These are phyloP conservation scores for Lachancea sp. DNA, from an alignment of 805 yeast species.

Conservation along the genomic window DNA sequence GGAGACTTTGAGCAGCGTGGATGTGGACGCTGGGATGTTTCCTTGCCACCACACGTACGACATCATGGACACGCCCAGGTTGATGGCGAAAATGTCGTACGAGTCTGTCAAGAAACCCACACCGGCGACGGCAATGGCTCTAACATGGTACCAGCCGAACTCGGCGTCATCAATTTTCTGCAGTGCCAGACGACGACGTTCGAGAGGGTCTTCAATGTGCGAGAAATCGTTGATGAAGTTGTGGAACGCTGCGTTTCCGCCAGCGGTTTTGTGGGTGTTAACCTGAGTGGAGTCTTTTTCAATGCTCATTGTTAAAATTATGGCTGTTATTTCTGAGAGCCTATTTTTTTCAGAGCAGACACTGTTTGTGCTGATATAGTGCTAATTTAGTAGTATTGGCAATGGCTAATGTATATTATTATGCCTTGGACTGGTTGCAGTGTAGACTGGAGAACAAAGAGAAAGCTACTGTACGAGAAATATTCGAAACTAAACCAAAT, in stretches of 20 bases:
- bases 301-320: neutral
- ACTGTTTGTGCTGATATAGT: too few relatives aligned
- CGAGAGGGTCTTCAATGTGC: conserved; percentile 76
- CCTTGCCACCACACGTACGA: conserved; percentile 67
- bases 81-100: conserved; percentile 87
- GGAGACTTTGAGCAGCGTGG: conserved; percentile 74
- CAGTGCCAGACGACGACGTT: conserved; percentile 79
- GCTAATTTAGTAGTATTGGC: too few relatives aligned
- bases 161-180: conserved; percentile 75
- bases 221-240: conserved; percentile 75
- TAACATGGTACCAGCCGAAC: conserved; percentile 77
- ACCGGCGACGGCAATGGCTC: conserved; percentile 82
- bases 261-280: conserved; percentile 39
- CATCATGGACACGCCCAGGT: conserved; percentile 75
- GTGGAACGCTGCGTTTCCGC: conserved; percentile 86
- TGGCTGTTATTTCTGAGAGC: too few relatives aligned
- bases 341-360: too few relatives aligned
- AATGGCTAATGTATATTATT: too few relatives aligned
- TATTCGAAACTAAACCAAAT: too few relatives aligned
- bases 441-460: too few relatives aligned
- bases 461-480: too few relatives aligned
- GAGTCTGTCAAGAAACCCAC: conserved; percentile 92
- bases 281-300: conserved; percentile 17
- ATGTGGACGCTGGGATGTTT: conserved; percentile 60
- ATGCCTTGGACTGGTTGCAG: too few relatives aligned